Evolutionary conservation across 192 early-diverging fungal species (phyloP).

Genomic region (Coemansia aciculifera): DNA sequence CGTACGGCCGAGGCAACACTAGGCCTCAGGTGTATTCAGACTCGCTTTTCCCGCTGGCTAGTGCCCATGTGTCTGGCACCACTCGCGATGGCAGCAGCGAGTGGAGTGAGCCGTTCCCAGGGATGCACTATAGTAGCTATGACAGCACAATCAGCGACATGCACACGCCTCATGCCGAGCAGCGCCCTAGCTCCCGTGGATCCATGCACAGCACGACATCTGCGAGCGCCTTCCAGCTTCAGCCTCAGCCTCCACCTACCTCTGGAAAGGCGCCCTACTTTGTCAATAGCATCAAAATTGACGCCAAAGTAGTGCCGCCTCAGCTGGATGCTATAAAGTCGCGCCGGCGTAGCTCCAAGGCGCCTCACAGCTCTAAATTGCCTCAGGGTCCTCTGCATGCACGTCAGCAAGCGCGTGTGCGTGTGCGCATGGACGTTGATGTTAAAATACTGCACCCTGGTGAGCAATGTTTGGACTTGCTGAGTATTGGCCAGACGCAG

Average conservation of each 20-base stretch:
- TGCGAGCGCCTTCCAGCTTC: not conserved
- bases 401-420: slow-evolving; percentile 16
- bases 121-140: slow-evolving; percentile 6
- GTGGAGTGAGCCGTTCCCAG: slow-evolving; percentile 1
- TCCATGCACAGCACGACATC: slow-evolving; percentile 18
- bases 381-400: not conserved
- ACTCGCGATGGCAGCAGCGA: not conserved
- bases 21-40: not conserved
- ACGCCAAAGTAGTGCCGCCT: slow-evolving; percentile 22
- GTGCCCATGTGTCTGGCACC: not conserved
- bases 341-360: not conserved
- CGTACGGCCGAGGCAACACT: not conserved
- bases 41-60: not conserved
- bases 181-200: slow-evolving; percentile 16
- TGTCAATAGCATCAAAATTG: slow-evolving; percentile 20
- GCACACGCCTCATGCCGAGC: slow-evolving; percentile 6
- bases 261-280: slow-evolving; percentile 21
- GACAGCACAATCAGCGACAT: slow-evolving; percentile 6
- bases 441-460: slow-evolving; percentile 18
- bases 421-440: slow-evolving; percentile 22
- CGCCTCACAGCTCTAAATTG: not conserved
- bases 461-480: slow-evolving; percentile 24
- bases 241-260: not conserved
- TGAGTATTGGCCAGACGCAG: slow-evolving; percentile 9
- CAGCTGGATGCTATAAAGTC: slow-evolving; percentile 10